These are phyloP conservation scores for Cercospora canescens DNA, from an alignment of 2,329 filamentous ascomycete genomes.

Conservation along the genomic window DNA sequence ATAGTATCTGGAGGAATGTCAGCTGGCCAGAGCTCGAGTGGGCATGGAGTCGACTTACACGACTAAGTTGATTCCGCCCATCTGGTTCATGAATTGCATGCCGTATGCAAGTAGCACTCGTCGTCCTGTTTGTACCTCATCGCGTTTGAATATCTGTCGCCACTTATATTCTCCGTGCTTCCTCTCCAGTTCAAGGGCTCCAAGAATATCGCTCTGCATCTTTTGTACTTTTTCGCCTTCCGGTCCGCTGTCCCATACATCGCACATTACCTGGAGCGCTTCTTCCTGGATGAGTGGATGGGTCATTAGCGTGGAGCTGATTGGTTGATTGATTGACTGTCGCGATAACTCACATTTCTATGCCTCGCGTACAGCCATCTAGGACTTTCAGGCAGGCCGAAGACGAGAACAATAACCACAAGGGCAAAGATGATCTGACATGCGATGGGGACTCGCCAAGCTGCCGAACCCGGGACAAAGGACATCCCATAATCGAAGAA, in stretches of 20 bases:
- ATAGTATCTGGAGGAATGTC: constrained; percentile 36
- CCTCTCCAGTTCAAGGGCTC: constrained; percentile 39
- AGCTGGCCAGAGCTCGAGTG: background rate
- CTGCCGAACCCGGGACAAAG: constrained; percentile 44
- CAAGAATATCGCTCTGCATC: constrained; percentile 39
- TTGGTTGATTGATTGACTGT: too few relatives aligned
- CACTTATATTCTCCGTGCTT: constrained; percentile 42
- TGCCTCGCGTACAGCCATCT: constrained; percentile 42
- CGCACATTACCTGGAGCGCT: constrained; percentile 36
- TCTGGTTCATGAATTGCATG: constrained; percentile 33
- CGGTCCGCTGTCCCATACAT: constrained; percentile 33
- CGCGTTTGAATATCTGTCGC: constrained; percentile 41
- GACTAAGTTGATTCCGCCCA: constrained; percentile 40
- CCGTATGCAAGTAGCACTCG: constrained; percentile 38
- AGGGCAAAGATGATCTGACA: constrained; percentile 44
- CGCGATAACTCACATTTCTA: constrained; percentile 20
- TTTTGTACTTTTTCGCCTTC: constrained; percentile 31
- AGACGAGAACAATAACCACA: constrained; percentile 43
- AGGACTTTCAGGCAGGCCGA: constrained; percentile 42
- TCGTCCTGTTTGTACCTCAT: constrained; percentile 42
- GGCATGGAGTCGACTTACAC: constrained; percentile 28
- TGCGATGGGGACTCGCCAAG: constrained; percentile 50
- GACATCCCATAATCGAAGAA: constrained; percentile 41
- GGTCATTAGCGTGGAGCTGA: background rate
- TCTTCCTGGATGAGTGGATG: constrained; percentile 14